A percentile compares a stretch with the other conserved stretches of the same genome.
phyloP scores from a whole-genome alignment of 2,329 filamentous ascomycete genomes.

The Orbilia quercus region DNA sequence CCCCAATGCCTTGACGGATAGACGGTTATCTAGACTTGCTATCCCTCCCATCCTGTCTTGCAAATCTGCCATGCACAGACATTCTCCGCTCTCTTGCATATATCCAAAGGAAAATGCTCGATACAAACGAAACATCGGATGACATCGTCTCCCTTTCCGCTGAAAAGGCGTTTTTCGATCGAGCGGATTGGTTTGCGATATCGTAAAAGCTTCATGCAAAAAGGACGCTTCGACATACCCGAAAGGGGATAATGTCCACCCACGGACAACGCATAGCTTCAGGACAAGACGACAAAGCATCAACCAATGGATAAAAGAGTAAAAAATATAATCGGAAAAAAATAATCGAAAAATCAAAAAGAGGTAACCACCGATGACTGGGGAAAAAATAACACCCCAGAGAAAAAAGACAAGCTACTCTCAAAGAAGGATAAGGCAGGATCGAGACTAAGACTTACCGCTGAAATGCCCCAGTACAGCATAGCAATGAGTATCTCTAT shows the following conservation, averaged over 20 bases:
- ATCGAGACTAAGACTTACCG: constrained; percentile 62
- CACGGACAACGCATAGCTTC: constrained; percentile 43
- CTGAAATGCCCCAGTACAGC: constrained; percentile 77
- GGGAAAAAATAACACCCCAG: constrained; percentile 16
- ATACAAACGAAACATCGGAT: constrained; percentile 39
- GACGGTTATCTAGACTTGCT: constrained; percentile 18
- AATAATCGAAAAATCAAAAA: constrained; percentile 10
- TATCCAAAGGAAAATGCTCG: constrained; percentile 7
- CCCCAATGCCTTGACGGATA: neutral
- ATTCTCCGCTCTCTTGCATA: constrained; percentile 29
- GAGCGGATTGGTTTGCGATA: constrained; percentile 26
- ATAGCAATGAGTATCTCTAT: constrained; percentile 77
- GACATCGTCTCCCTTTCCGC: constrained; percentile 26
- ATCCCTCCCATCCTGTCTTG: constrained; percentile 25
- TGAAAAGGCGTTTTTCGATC: neutral
- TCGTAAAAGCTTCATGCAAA: constrained; percentile 47
- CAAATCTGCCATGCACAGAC: constrained; percentile 31
- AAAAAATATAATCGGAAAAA: constrained; percentile 1
- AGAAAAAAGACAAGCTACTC: constrained; percentile 12
- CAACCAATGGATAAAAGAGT: constrained; percentile 34
- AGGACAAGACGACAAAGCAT: neutral
- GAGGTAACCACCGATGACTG: constrained; percentile 17
- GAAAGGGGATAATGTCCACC: constrained; percentile 45
- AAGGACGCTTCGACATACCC: constrained; percentile 46
- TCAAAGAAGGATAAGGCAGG: constrained; percentile 10